phyloP scores from a whole-genome alignment of 257 asterid genomes.

The Ilex asprella region DNA sequence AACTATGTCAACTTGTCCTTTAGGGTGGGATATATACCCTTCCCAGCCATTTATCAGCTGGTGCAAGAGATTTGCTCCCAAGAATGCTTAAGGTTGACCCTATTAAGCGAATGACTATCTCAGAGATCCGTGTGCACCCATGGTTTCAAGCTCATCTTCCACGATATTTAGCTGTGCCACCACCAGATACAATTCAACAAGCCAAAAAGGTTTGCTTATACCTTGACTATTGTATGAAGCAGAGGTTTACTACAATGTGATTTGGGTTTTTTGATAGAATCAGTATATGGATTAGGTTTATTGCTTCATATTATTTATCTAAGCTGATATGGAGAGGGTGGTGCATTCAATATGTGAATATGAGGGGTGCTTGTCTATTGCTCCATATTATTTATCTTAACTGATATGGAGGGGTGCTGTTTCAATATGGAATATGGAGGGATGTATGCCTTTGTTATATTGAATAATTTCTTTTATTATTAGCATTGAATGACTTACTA shows the following conservation, averaged over 20 bases:
- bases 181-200: conserved; percentile 81
- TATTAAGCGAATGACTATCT: background rate
- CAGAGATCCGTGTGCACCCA: background rate
- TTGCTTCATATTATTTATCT: no score
- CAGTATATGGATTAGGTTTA: no score
- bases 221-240: conserved; percentile 4
- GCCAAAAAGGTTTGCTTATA: conserved; percentile 73
- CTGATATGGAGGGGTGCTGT: no score
- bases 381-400: no score
- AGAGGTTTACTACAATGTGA: background rate
- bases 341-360: no score
- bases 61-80: background rate
- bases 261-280: no score
- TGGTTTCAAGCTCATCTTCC: conserved; percentile 2
- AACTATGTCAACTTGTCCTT: background rate
- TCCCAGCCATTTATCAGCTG: background rate
- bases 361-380: no score
- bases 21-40: background rate
- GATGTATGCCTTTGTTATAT: no score
- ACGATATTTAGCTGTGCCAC: conserved; percentile 10
- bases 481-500: no score
- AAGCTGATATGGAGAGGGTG: no score
- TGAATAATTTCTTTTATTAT: no score
- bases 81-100: background rate
- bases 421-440: no score